Evolutionary conservation across 768 basidiomycete species (phyloP).

Genomic region (Clitopilus passeckerianus): DNA sequence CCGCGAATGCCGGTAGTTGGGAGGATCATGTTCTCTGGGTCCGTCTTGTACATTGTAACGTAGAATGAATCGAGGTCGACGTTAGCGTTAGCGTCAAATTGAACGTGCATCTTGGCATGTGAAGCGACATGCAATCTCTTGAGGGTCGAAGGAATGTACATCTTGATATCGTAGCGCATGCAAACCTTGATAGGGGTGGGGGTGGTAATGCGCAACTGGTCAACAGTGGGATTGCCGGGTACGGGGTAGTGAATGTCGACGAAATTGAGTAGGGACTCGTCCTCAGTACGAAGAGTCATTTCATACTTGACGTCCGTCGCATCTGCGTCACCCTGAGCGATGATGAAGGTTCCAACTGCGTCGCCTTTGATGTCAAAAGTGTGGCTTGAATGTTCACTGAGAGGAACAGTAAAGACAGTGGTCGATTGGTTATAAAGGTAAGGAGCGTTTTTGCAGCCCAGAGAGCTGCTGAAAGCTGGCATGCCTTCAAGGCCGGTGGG

Average conservation of each 20-base stretch:
- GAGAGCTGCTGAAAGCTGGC: constrained; percentile 48
- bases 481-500: constrained; percentile 52
- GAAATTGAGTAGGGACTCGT: constrained; percentile 32
- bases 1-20: constrained; percentile 36
- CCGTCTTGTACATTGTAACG: constrained; percentile 35
- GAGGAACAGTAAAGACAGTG: constrained; percentile 30
- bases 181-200: constrained; percentile 29
- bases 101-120: constrained; percentile 40
- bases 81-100: constrained; percentile 39
- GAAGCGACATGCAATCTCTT: constrained; percentile 42
- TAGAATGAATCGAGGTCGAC: constrained; percentile 37
- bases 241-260: constrained; percentile 31
- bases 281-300: constrained; percentile 38
- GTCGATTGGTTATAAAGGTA: constrained; percentile 38
- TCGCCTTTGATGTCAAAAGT: constrained; percentile 41
- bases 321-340: constrained; percentile 38
- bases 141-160: constrained; percentile 45
- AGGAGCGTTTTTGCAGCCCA: constrained; percentile 42
- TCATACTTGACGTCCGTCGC: constrained; percentile 43
- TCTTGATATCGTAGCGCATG: constrained; percentile 50
- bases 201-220: constrained; percentile 33
- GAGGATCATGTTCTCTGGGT: constrained; percentile 40
- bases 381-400: constrained; percentile 34
- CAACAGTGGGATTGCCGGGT: constrained; percentile 23
- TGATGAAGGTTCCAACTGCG: constrained; percentile 44